Conservation (phyloP, 768 basidiomycete species). For the Terana coerulea region DNA sequence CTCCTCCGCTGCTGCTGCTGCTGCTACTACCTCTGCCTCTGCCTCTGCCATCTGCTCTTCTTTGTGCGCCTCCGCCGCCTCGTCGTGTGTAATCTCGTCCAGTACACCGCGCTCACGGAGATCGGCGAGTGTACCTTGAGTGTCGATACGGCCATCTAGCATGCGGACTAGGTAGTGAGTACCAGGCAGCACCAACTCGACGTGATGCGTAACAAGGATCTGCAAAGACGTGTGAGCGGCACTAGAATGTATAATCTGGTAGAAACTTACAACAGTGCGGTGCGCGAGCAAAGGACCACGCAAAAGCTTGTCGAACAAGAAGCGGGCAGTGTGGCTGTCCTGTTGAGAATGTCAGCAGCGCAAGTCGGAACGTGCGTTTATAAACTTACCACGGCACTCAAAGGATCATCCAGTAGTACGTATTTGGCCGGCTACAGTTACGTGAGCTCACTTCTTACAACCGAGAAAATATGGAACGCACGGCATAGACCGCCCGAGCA, state of each 20-base stretch:
- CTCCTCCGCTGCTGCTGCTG: constrained; percentile 13
- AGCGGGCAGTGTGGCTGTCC: constrained; percentile 68
- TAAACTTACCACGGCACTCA: constrained; percentile 74
- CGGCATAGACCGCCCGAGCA: constrained; percentile 77
- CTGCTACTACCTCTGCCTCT: constrained; percentile 12
- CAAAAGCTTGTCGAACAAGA: constrained; percentile 60
- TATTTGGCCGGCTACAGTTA: constrained; percentile 26
- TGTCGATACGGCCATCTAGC: constrained; percentile 78
- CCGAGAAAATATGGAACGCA: constrained; percentile 34
- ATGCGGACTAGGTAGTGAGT: constrained; percentile 73
- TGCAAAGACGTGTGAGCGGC: constrained; percentile 20
- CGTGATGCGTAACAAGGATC: constrained; percentile 80
- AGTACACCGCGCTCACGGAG: constrained; percentile 58
- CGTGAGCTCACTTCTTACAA: too few species aligned
- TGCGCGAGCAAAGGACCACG: constrained; percentile 60
- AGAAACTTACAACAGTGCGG: constrained; percentile 58
- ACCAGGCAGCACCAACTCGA: constrained; percentile 75
- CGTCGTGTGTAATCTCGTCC: constrained; percentile 54
- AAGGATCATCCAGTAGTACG: constrained; percentile 75
- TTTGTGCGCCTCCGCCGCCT: constrained; percentile 45
- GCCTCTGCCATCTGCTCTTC: constrained; percentile 31
- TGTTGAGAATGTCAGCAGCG: constrained; percentile 19
- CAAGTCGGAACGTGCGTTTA: background rate
- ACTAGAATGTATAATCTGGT: background rate
- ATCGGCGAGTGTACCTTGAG: constrained; percentile 65